These are phyloP conservation scores for Pseudogymnoascus sp. DNA, from an alignment of 2,329 filamentous ascomycete genomes.

Conservation along the genomic window DNA sequence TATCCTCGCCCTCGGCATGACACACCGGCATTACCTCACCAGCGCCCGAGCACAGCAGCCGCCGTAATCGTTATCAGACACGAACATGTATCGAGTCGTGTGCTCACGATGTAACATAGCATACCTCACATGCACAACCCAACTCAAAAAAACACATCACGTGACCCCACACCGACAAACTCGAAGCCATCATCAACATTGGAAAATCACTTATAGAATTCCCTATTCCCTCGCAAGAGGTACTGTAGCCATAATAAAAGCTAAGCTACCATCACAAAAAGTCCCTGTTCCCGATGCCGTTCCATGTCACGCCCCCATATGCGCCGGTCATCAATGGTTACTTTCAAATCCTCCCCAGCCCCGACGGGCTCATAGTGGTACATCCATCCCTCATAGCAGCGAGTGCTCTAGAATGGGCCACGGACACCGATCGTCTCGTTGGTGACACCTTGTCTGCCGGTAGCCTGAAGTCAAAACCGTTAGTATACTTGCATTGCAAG, in stretches of 20 bases:
- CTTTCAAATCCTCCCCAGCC: neutral
- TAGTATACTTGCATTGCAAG: neutral
- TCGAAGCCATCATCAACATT: neutral
- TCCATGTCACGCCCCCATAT: neutral
- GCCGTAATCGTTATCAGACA: neutral
- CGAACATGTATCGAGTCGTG: neutral
- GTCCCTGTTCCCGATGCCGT: neutral
- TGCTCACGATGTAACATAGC: neutral
- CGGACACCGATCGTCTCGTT: constrained; percentile 7
- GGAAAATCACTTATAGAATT: neutral
- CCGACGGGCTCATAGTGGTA: neutral
- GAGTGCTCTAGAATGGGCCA: constrained; percentile 1
- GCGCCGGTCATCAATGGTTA: neutral
- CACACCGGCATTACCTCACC: neutral
- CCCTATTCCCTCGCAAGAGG: constrained; percentile 6
- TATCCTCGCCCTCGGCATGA: neutral
- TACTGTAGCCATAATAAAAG: neutral
- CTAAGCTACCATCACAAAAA: neutral
- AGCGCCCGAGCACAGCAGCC: neutral
- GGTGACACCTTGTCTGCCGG: neutral
- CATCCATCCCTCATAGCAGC: neutral
- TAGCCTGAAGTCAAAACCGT: neutral
- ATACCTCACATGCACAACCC: neutral
- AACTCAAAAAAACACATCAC: neutral
- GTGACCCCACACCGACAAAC: neutral